A percentile compares a stretch with the other conserved stretches of the same genome.
Evolutionary conservation across 495 filamentous ascomycete species (phyloP).

Genomic region (Amniculicola lignicola): DNA sequence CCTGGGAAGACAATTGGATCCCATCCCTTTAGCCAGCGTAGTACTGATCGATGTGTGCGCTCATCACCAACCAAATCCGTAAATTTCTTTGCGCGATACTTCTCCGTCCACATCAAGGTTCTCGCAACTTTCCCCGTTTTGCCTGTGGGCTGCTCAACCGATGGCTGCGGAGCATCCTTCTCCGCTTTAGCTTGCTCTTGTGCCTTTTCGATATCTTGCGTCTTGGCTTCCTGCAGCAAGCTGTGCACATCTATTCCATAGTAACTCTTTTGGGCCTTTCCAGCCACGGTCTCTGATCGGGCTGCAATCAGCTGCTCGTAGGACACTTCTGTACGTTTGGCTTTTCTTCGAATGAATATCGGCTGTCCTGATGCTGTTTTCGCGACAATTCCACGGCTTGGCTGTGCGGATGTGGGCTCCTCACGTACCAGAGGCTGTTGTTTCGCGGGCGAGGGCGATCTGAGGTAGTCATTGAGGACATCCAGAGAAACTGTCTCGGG

Average conservation of each 20-base stretch:
- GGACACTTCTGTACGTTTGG: constrained; percentile 48
- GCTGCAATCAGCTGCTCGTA: constrained; percentile 68
- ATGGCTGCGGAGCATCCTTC: constrained; percentile 10
- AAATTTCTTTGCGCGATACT: constrained; percentile 80
- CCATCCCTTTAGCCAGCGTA: constrained; percentile 93
- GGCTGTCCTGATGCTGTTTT: constrained; percentile 66
- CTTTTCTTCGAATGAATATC: constrained; percentile 54
- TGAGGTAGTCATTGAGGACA: constrained; percentile 12
- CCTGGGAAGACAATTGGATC: constrained; percentile 88
- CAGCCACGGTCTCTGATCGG: constrained; percentile 63
- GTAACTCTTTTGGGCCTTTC: constrained; percentile 74
- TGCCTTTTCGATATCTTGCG: constrained; percentile 35
- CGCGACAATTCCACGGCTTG: constrained; percentile 42
- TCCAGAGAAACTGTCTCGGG: constrained; percentile 5
- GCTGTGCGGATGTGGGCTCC: neutral
- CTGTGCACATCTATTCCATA: constrained; percentile 89
- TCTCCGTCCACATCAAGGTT: constrained; percentile 46
- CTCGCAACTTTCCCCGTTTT: constrained; percentile 12
- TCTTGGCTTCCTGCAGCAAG: constrained; percentile 66
- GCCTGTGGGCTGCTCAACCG: constrained; percentile 28
- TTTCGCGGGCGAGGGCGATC: constrained; percentile 14
- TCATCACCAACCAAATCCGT: constrained; percentile 93
- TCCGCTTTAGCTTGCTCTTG: neutral
- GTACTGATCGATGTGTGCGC: constrained; percentile 83
- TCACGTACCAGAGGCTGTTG: neutral